phyloP scores from a whole-genome alignment of 1,139 yeast species.

The Pichia sp. region DNA sequence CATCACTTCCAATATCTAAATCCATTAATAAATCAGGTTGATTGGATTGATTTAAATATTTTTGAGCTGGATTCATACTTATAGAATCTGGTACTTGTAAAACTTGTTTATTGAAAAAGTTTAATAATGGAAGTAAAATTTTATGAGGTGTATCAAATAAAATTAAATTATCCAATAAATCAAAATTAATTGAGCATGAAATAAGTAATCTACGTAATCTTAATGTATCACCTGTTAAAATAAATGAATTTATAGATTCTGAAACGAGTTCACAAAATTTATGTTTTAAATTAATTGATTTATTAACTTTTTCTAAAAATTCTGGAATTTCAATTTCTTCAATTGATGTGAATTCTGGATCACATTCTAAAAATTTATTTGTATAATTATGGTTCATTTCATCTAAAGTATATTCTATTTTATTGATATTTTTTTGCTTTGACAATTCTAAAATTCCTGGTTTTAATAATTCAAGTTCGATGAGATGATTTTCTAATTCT shows the following conservation, averaged over 20 bases:
- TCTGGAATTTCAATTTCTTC: constrained; percentile 24
- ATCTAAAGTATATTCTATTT: constrained; percentile 5
- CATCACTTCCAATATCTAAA: constrained; percentile 28
- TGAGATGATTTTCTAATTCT: constrained; percentile 18
- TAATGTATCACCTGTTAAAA: constrained; percentile 23
- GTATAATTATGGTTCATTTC: constrained; percentile 18
- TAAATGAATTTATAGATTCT: constrained; percentile 18
- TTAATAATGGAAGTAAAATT: constrained; percentile 21
- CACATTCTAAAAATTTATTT: constrained; percentile 24
- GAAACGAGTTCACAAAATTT: constrained; percentile 19
- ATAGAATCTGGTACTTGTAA: constrained; percentile 17
- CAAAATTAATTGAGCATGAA: constrained; percentile 18
- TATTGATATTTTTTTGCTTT: too few species aligned
- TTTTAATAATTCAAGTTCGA: constrained; percentile 21
- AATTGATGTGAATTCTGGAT: constrained; percentile 30
- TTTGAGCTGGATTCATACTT: constrained; percentile 9
- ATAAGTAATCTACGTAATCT: constrained; percentile 26
- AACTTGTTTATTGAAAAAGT: constrained; percentile 21
- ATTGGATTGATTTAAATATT: constrained; percentile 12
- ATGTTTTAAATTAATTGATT: constrained; percentile 13
- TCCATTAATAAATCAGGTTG: constrained; percentile 24
- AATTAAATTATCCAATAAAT: constrained; percentile 18
- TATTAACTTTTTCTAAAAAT: constrained; percentile 16
- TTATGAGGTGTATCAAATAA: constrained; percentile 23
- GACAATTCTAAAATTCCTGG: constrained; percentile 5